Evolutionary conservation across 1,284 basidiomycete species (phyloP).

Genomic region (Rhodofomes roseus): DNA sequence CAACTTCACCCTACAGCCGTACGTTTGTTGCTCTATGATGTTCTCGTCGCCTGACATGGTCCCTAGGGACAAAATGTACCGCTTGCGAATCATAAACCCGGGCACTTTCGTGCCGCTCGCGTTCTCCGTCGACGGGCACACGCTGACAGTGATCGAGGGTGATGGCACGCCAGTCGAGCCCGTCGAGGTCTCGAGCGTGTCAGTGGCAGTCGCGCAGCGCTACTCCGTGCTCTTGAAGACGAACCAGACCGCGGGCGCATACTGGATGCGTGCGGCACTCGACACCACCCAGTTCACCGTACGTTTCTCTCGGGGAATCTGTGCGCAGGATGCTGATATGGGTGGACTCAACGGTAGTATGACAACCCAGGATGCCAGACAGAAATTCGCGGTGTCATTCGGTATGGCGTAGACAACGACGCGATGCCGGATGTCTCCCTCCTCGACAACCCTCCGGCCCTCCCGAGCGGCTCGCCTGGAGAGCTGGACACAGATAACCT

Average conservation of each 20-base stretch:
- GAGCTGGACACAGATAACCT: constrained; percentile 23
- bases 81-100: constrained; percentile 50
- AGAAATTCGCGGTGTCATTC: constrained; percentile 32
- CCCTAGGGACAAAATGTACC: constrained; percentile 31
- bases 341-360: constrained; percentile 15
- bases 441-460: constrained; percentile 15
- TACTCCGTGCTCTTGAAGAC: constrained; percentile 43
- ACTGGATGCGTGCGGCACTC: constrained; percentile 39
- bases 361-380: constrained; percentile 28
- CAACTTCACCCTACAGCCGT: constrained; percentile 17
- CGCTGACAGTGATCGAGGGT: constrained; percentile 42
- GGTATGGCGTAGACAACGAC: constrained; percentile 22
- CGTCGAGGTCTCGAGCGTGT: constrained; percentile 33
- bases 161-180: constrained; percentile 42
- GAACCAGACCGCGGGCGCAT: constrained; percentile 29
- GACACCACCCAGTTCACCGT: constrained; percentile 33
- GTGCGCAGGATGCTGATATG: constrained; percentile 4
- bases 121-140: constrained; percentile 42
- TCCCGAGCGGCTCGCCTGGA: constrained; percentile 15
- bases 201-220: constrained; percentile 40
- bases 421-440: constrained; percentile 17
- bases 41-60: neutral
- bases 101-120: constrained; percentile 41
- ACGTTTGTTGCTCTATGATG: neutral
- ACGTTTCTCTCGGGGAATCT: constrained; percentile 7